phyloP scores from a whole-genome alignment of 495 filamentous ascomycete genomes.

The Cladorrhinum samala region DNA sequence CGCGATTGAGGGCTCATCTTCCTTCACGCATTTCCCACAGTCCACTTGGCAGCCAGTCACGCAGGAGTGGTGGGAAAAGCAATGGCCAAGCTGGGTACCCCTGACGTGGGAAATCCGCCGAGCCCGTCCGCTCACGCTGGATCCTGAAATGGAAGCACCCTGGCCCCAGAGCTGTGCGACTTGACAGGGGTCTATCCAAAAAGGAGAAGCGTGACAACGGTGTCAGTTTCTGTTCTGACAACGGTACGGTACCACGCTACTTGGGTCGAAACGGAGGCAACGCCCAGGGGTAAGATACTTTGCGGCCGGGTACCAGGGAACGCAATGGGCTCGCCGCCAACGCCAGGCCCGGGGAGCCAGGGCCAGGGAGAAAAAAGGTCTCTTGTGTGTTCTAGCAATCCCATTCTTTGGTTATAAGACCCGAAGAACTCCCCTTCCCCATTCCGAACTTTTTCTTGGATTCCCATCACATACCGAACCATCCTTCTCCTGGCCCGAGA shows the following conservation, averaged over 20 bases:
- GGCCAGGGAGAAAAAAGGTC: slow-evolving; percentile 17
- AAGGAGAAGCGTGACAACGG: slow-evolving; percentile 7
- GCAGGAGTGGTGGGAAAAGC: slow-evolving; percentile 2
- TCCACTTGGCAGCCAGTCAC: no score
- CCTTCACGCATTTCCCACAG: slow-evolving; percentile 1
- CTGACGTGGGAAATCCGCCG: slow-evolving; percentile 21
- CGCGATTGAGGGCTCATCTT: slow-evolving; percentile 5
- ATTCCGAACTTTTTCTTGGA: slow-evolving; percentile 21
- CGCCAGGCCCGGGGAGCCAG: slow-evolving; percentile 18
- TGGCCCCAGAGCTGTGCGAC: slow-evolving; percentile 8
- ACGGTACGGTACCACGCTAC: slow-evolving; percentile 10
- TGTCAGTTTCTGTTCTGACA: slow-evolving; percentile 12
- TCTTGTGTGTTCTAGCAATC: slow-evolving; percentile 19
- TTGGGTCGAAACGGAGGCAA: slow-evolving; percentile 22
- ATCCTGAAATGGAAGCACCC: slow-evolving; percentile 20
- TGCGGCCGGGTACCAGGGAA: slow-evolving; percentile 18
- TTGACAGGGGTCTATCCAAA: slow-evolving; percentile 10
- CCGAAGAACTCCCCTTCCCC: slow-evolving; percentile 21
- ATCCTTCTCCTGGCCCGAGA: slow-evolving; percentile 11
- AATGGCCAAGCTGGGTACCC: slow-evolving; percentile 9
- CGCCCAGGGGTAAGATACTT: slow-evolving; percentile 20
- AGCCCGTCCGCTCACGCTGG: slow-evolving; percentile 16
- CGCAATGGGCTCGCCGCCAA: slow-evolving; percentile 22
- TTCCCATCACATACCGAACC: slow-evolving; percentile 23
- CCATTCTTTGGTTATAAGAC: slow-evolving; percentile 29